A percentile compares a stretch with the other conserved stretches of the same genome.
phyloP scores from a whole-genome alignment of 108 stramenopile species.

The Cyclotella kingstonii region DNA sequence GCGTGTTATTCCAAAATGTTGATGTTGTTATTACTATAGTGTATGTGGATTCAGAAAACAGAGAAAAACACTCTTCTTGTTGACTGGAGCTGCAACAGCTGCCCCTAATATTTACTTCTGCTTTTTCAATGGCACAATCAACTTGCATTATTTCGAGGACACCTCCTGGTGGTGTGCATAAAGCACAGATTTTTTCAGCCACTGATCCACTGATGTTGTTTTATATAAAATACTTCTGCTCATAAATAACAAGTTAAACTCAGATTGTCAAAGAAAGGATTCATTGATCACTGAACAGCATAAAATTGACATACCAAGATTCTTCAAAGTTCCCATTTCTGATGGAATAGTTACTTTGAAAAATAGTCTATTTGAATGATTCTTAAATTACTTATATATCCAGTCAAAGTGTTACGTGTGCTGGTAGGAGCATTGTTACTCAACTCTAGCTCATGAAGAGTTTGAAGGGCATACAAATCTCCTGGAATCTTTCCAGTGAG shows the following conservation, averaged over 20 bases:
- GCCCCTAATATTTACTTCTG: conserved; percentile 10
- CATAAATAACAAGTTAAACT: not conserved
- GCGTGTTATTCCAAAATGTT: too few species aligned
- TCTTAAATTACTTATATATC: not conserved
- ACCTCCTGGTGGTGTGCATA: not conserved
- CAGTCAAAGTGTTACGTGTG: conserved; percentile 46
- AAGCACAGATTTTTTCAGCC: conserved; percentile 14
- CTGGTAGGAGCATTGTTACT: conserved; percentile 63
- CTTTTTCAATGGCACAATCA: conserved; percentile 5
- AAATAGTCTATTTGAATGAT: conserved; percentile 4
- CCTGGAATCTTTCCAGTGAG: conserved; percentile 17
- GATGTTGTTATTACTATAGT: too few species aligned
- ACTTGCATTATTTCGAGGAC: conserved; percentile 18
- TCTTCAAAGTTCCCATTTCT: conserved; percentile 20
- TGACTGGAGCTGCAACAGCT: conserved; percentile 16
- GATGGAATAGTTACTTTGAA: conserved; percentile 45
- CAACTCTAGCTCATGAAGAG: conserved; percentile 67
- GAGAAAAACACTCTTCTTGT: too few species aligned
- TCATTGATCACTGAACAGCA: not conserved
- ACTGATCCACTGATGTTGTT: conserved; percentile 11
- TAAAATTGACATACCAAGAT: conserved; percentile 1
- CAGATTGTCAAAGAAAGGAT: not conserved
- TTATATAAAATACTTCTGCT: conserved; percentile 10
- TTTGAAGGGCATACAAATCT: too few species aligned
- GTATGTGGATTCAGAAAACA: too few species aligned